Evolutionary conservation across 179 eudicot species (phyloP).

Genomic region (Spinacia oleracea): DNA sequence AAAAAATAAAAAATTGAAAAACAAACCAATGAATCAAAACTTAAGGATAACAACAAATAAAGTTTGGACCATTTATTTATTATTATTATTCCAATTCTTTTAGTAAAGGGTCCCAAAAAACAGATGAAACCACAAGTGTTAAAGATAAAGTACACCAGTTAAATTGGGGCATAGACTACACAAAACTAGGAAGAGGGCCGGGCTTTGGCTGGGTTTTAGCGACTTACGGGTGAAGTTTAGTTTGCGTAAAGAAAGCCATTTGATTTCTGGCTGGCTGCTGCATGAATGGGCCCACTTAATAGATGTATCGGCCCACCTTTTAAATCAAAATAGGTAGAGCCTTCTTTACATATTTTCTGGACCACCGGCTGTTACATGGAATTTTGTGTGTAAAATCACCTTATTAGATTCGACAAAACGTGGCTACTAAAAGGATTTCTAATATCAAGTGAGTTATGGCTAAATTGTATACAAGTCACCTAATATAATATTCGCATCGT

Average conservation of each 20-base stretch:
- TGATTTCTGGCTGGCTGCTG: constrained; percentile 22
- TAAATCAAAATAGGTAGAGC: neutral
- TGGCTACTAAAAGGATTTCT: too few relatives aligned
- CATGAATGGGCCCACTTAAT: constrained; percentile 17
- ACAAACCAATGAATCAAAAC: neutral
- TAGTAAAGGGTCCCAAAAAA: neutral
- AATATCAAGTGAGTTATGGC: too few relatives aligned
- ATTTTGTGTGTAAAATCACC: too few relatives aligned
- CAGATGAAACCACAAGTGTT: neutral
- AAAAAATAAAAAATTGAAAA: too few relatives aligned
- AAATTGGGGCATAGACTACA: constrained; percentile 1
- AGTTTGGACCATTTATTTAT: neutral
- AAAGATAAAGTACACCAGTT: neutral
- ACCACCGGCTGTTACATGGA: neutral
- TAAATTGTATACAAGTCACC: too few relatives aligned
- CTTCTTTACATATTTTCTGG: neutral
- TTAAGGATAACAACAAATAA: neutral
- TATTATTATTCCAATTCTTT: neutral
- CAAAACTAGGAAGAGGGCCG: neutral
- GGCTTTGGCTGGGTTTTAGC: too few relatives aligned
- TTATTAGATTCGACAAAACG: too few relatives aligned
- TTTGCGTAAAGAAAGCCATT: constrained; percentile 14
- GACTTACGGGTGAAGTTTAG: too few relatives aligned
- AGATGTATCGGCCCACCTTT: neutral
- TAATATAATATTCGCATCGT: too few relatives aligned